These are phyloP conservation scores for Adiantum capillusveneris DNA, from an alignment of 75 land plant species.

Conservation along the genomic window DNA sequence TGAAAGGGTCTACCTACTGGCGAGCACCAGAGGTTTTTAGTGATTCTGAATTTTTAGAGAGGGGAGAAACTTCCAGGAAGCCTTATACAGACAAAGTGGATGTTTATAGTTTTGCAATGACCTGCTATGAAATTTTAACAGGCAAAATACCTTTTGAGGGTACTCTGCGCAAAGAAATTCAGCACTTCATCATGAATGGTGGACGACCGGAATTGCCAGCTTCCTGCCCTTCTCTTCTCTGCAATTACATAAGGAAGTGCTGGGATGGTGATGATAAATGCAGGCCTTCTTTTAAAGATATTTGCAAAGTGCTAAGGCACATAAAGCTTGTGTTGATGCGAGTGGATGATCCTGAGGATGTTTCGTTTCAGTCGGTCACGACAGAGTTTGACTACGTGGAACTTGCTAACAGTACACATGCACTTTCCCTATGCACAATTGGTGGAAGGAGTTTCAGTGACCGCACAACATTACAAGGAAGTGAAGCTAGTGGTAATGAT, in stretches of 20 bases:
- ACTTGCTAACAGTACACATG: background rate
- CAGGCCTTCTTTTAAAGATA: conserved; percentile 18
- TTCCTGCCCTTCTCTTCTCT: conserved; percentile 14
- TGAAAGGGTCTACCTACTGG: conserved; percentile 17
- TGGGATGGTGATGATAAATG: conserved; percentile 16
- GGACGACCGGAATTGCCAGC: conserved; percentile 15
- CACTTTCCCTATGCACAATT: no score
- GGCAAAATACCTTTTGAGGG: conserved; percentile 25
- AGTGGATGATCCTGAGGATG: conserved; percentile 11
- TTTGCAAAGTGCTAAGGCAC: conserved; percentile 19
- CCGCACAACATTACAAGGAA: no score
- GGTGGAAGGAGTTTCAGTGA: background rate
- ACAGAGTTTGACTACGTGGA: conserved; percentile 10
- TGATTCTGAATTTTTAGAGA: conserved; percentile 4
- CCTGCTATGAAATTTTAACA: conserved; percentile 27
- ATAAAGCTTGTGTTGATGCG: conserved; percentile 13
- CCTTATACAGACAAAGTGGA: conserved; percentile 19
- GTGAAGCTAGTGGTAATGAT: background rate
- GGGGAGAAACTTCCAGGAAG: background rate
- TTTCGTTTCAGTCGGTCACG: conserved; percentile 10
- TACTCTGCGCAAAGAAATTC: background rate
- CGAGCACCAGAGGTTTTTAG: conserved; percentile 28
- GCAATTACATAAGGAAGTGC: conserved; percentile 20
- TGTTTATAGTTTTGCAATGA: conserved; percentile 36
- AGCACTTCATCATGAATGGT: conserved; percentile 9